Base-by-base conservation (phyloP, 2,329 filamentous ascomycete genomes). In the Colletotrichum sp. region DNA sequence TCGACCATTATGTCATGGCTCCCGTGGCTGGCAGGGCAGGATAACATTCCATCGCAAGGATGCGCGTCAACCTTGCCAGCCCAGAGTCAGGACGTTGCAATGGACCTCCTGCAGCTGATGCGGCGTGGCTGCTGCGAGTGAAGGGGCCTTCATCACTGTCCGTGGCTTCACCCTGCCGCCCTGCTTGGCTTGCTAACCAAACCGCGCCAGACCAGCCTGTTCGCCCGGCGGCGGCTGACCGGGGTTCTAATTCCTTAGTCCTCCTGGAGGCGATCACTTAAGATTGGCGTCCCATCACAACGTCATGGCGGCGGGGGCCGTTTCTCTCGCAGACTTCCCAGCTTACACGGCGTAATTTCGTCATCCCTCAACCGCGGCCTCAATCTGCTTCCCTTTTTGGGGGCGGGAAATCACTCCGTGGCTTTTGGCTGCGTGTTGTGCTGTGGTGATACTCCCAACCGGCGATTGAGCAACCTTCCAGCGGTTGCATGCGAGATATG, bases 221-320 rank as follows among this genome's bases (percentile, higher is more conserved):
- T 68, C 12, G 63, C 63, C 65, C 60, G 69, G 52, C 52, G 59
- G 52, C 68, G 59, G 52, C 68, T 28, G 36, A 55, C 68, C 74
- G 30, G 71, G 70, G 64, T 76, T 28, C 28, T 30, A 22, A 32
- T 59, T 69, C 22, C 22, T 60, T 74, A 65, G 64, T 59, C 64
- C 34, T 67, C 64, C 59, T 64, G 34, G 64, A 48, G 74, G 27
- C 63, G 70, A 76, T 75, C 48, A 25, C 4, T 69, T 60, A 75
- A 75, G 74, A 73, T 69, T 76, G 70, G 70, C 64, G 74, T 76
- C 60, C 74, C 64, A 73, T 74, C 44, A 22, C 70, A 65, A 69
- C 74, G 74, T 76, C 74, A 76, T 76, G 61, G 64, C 28, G 64
- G 57, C 57, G 28, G 44, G 73, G 64, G 68, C 60, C 44, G 39